A percentile compares a stretch with the other conserved stretches of the same genome.
These are phyloP conservation scores for Vinca minor DNA, from an alignment of 257 asterid genomes.

Conservation along the genomic window DNA sequence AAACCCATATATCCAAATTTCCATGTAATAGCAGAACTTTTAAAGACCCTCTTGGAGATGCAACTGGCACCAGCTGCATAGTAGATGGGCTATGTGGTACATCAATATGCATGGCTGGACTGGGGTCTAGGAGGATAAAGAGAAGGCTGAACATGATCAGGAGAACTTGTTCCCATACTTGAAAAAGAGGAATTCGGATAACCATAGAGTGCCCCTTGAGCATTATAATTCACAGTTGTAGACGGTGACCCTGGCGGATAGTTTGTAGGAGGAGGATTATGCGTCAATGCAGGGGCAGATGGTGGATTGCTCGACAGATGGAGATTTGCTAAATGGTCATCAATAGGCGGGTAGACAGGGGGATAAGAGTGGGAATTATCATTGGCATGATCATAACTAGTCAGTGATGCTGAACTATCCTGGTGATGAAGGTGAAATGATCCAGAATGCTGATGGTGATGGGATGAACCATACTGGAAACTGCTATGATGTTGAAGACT, in stretches of 20 bases:
- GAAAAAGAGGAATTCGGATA: constrained; percentile 54
- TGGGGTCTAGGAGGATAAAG: constrained; percentile 19
- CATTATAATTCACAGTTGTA: constrained; percentile 23
- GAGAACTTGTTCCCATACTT: constrained; percentile 37
- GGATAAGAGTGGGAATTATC: constrained; percentile 33
- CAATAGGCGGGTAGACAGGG: constrained; percentile 59
- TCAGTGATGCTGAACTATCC: constrained; percentile 31
- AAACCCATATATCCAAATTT: constrained; percentile 74
- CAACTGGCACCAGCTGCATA: constrained; percentile 56
- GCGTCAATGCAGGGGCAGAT: constrained; percentile 26
- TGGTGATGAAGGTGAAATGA: constrained; percentile 32
- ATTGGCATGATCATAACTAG: constrained; percentile 29
- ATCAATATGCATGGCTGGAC: constrained; percentile 19
- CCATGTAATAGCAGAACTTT: constrained; percentile 80
- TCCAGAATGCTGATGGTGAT: constrained; percentile 43
- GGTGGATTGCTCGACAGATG: constrained; percentile 43
- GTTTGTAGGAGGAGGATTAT: constrained; percentile 29
- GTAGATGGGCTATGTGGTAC: constrained; percentile 20
- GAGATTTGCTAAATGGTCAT: constrained; percentile 47
- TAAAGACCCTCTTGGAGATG: constrained; percentile 47
- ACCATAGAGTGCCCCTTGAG: constrained; percentile 34
- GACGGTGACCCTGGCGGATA: constrained; percentile 57
- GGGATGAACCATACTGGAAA: constrained; percentile 36
- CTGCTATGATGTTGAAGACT: constrained; percentile 33
- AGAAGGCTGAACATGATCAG: constrained; percentile 20